Evolutionary conservation across 2,329 filamentous ascomycete species (phyloP).

Genomic region (Anthostomella pinea): DNA sequence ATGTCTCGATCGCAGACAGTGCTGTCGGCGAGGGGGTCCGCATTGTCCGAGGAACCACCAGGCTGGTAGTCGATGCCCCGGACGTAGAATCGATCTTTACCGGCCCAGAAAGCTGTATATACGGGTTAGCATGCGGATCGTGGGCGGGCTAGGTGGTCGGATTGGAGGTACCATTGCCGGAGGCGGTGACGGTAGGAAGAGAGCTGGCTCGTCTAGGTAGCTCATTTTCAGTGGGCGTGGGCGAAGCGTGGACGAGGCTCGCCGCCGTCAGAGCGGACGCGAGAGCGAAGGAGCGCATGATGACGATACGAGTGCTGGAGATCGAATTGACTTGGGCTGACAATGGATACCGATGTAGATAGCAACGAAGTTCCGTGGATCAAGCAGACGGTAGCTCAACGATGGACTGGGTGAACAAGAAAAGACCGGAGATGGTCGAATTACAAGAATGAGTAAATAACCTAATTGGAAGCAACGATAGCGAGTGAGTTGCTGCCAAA

Average conservation of each 20-base stretch:
- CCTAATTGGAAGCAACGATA: slow-evolving; percentile 20
- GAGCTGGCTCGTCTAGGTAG: slow-evolving; percentile 49
- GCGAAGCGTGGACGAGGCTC: slow-evolving; percentile 43
- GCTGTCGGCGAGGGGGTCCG: slow-evolving; percentile 75
- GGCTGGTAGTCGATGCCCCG: slow-evolving; percentile 63
- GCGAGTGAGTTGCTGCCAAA: slow-evolving; percentile 30
- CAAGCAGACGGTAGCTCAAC: no score
- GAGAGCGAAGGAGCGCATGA: slow-evolving; percentile 49
- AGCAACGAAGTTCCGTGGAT: no score
- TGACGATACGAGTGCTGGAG: no score
- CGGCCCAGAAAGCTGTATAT: slow-evolving; percentile 52
- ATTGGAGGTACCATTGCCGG: slow-evolving; percentile 51
- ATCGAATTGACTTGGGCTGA: no score
- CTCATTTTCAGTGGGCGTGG: slow-evolving; percentile 48
- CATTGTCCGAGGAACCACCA: slow-evolving; percentile 52
- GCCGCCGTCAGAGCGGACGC: slow-evolving; percentile 48
- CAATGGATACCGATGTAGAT: no score
- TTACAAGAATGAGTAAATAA: slow-evolving; percentile 14
- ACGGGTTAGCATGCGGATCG: slow-evolving; percentile 14
- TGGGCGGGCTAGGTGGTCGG: neutral
- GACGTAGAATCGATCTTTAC: slow-evolving; percentile 54
- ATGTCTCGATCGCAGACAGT: slow-evolving; percentile 76
- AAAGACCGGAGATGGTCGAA: slow-evolving; percentile 7
- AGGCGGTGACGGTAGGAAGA: slow-evolving; percentile 49
- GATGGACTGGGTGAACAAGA: no score